These are phyloP conservation scores for Daldinia sp. DNA, from an alignment of 2,329 filamentous ascomycete genomes.

Conservation along the genomic window DNA sequence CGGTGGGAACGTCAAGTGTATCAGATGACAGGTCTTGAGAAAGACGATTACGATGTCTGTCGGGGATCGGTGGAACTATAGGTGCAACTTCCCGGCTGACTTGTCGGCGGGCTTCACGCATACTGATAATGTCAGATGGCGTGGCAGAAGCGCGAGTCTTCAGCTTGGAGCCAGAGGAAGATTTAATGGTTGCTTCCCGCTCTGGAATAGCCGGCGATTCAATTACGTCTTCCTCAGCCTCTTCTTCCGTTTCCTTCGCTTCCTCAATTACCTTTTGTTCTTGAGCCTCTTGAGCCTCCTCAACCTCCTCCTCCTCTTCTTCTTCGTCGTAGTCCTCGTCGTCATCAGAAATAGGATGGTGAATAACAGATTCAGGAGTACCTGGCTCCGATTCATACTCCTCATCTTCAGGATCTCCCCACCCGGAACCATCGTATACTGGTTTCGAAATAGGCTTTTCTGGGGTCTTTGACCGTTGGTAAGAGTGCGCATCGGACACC, in stretches of 20 bases:
- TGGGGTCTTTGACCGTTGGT: conserved; percentile 58
- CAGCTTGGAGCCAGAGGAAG: conserved; percentile 76
- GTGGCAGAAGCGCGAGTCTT: conserved; percentile 91
- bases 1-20: conserved; percentile 46
- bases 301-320: conserved; percentile 43
- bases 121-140: conserved; percentile 80
- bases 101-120: conserved; percentile 86
- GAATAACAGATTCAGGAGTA: conserved; percentile 90
- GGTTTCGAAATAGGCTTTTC: conserved; percentile 62
- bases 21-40: conserved; percentile 58
- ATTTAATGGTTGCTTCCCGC: conserved; percentile 84
- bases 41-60: conserved; percentile 65
- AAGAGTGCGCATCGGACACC: conserved; percentile 50
- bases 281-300: conserved; percentile 42
- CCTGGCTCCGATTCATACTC: conserved; percentile 59
- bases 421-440: conserved; percentile 69
- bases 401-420: conserved; percentile 56
- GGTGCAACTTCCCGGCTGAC: conserved; percentile 77
- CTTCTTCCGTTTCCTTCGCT: conserved; percentile 51
- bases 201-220: conserved; percentile 78
- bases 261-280: conserved; percentile 43
- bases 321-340: conserved; percentile 47
- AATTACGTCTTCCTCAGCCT: conserved; percentile 48
- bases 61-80: conserved; percentile 66
- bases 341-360: conserved; percentile 68